phyloP scores from a whole-genome alignment of 129 eudicot genomes.

The Chrysanthemum seticuspe region DNA sequence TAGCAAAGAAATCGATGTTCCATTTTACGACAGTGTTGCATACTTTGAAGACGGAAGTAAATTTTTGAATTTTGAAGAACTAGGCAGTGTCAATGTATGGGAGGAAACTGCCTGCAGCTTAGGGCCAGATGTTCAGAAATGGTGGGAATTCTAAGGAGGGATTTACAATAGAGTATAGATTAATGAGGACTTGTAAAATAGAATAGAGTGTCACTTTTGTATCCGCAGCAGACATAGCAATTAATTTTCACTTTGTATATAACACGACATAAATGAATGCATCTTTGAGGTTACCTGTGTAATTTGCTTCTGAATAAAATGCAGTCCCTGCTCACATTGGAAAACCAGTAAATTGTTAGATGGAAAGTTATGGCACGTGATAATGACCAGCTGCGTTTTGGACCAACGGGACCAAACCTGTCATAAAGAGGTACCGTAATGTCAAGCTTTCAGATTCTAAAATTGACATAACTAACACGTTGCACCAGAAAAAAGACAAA shows the following conservation, averaged over 20 bases:
- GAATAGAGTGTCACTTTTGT: slow-evolving; percentile 27
- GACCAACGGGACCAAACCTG: neutral
- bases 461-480: neutral
- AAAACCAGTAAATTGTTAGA: neutral
- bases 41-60: slow-evolving; percentile 41
- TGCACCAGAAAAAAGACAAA: neutral
- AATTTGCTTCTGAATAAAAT: neutral
- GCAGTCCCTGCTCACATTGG: neutral
- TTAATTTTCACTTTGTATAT: slow-evolving; percentile 30
- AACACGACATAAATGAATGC: slow-evolving; percentile 30
- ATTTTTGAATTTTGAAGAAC: slow-evolving; percentile 32
- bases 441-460: slow-evolving; percentile 16
- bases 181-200: neutral
- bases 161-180: slow-evolving; percentile 10
- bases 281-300: slow-evolving; percentile 24
- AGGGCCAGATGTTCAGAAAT: slow-evolving; percentile 26
- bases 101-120: slow-evolving; percentile 29
- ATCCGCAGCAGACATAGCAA: slow-evolving; percentile 8
- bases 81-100: slow-evolving; percentile 21
- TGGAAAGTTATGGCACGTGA: neutral
- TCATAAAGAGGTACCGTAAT: neutral
- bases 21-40: slow-evolving; percentile 22
- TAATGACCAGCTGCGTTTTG: neutral
- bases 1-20: slow-evolving; percentile 25
- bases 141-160: slow-evolving; percentile 41